Evolutionary conservation across 2,329 filamentous ascomycete species (phyloP).

Genomic region (Cadophora luteo-olivacea): DNA sequence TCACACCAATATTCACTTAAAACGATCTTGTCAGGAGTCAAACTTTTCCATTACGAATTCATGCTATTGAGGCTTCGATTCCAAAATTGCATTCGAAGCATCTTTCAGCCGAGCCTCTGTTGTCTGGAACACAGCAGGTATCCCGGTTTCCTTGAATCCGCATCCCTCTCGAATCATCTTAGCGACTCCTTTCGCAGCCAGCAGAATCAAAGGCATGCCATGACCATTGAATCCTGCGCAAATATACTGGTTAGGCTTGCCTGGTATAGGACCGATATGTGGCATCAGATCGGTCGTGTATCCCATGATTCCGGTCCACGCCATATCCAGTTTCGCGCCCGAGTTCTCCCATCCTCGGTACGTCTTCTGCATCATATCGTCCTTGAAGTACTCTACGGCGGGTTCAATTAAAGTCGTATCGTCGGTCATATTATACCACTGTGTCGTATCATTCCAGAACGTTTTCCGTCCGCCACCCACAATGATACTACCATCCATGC

Average conservation of each 20-base stretch:
- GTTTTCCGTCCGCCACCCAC: slow-evolving; percentile 50
- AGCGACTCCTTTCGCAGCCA: slow-evolving; percentile 20
- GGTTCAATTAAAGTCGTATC: slow-evolving; percentile 26
- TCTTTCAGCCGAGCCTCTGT: slow-evolving; percentile 17
- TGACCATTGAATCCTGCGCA: slow-evolving; percentile 26
- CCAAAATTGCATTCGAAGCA: slow-evolving; percentile 22
- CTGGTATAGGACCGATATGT: slow-evolving; percentile 18
- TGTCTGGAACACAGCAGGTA: slow-evolving; percentile 21
- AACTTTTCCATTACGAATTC: too few species aligned
- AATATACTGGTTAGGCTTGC: slow-evolving; percentile 18
- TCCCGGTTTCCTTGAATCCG: slow-evolving; percentile 17
- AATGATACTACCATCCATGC: slow-evolving; percentile 41
- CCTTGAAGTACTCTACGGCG: slow-evolving; percentile 19
- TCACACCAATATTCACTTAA: neutral
- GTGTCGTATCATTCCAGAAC: slow-evolving; percentile 44
- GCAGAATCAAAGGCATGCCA: slow-evolving; percentile 23
- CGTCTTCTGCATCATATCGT: slow-evolving; percentile 23
- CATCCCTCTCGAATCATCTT: slow-evolving; percentile 27
- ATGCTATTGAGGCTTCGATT: slow-evolving; percentile 21
- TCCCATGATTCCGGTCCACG: slow-evolving; percentile 24
- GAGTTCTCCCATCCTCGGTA: slow-evolving; percentile 24
- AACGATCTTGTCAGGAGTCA: neutral
- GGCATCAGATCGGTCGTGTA: slow-evolving; percentile 26
- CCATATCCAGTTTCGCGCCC: slow-evolving; percentile 19
- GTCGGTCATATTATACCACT: slow-evolving; percentile 51